Base-by-base conservation (phyloP, 345 rosid genomes). In the Salix exigua region DNA sequence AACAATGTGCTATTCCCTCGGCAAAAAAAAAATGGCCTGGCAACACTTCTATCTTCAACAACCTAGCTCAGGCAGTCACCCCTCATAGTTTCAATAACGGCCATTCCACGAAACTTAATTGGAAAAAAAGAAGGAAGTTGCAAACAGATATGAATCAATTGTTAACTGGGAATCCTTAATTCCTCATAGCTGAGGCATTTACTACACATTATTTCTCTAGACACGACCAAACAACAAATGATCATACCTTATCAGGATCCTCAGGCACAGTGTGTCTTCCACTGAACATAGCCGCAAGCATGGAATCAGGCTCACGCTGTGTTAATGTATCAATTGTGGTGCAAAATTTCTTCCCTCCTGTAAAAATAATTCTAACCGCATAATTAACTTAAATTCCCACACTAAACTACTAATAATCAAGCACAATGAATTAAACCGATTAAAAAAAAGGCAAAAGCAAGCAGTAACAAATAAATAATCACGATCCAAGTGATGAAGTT, bases 231-330 rank as follows among this genome's bases (percentile, higher is more conserved):
- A 26, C 8, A 60, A 60, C 23, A 31, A 50, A 12, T 19, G 11
- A 70, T 12, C n/a, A 50, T 8, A 90, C 97, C 92, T 84, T 83
- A 37, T 82, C 87, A 19, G 91, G 79, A 68, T 93, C 97, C 40
- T 74, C 82, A 70, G 80, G 84, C 75, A 93, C 75, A 0, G 88
- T 86, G 82, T 91, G 94, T 5, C 91, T 92, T 58, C 97, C 94
- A 70, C 99, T 93, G 80, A 95, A 93, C 97, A 91, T 93, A 0
- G 97, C 96, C 13, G 97, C 96, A 65, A 93, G 96, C 96, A 95
- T 93, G 0, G 97, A 95, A 53, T 90, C 93, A 23, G 97, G 99
- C 79, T 93, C 98, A 67, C 98, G 91, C 73, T 81, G 87, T 51
- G 93, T 93, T 86, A 95, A 80, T 25, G 97, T 91, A 84, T 89